Base-by-base conservation (phyloP, 2,329 filamentous ascomycete species). In the Apiospora kogelbergensis region DNA sequence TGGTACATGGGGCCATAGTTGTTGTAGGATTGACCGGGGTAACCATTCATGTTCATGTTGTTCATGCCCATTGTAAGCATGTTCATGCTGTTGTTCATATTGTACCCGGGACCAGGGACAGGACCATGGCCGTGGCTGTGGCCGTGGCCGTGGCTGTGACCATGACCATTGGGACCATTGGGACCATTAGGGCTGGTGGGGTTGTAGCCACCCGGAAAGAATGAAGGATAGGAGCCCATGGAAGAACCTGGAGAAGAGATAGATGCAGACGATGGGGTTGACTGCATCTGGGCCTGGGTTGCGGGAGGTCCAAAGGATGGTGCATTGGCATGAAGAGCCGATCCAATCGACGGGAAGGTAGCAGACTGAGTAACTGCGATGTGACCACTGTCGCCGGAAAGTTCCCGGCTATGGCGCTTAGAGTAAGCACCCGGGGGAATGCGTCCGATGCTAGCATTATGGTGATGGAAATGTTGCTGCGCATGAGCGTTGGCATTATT, bases 401-500 rank as follows among this genome's bases (percentile, higher is more conserved):
- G 82, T 77, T 95, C 92, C 69, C 93, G 91, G 78, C 86, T 92
- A 77, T 94, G 92, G 71, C 92, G 90, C 74, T 88, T 88, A 68
- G 86, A 86, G 67, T 91, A 80, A 24, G 85, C 89, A 68, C 89
- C 89, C 60, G 87, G 85, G 41, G 93, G 93, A 76, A 94, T 93
- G 68, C 93, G 91, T 67, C 94, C 93, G 70, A 96, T 86, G 78
- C 89, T 96, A 45, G 91, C 91, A 78, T 94, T 95, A 81, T 95
- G 93, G 74, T 95, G 89, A 77, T 93, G 92, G 67, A 89, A 85
- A 73, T 89, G 87, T 80, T 89, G 86, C 79, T 89, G 86, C 2
- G 87, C 87, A 74, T 89, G 87, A 70, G 86, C 87, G 78, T 88
- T 88, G 70, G 84, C 82, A 71, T 84, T 86, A 75, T 78, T 71